Evolutionary conservation across 2,329 filamentous ascomycete species (phyloP).

Genomic region (Aspergillus thermomutatus): DNA sequence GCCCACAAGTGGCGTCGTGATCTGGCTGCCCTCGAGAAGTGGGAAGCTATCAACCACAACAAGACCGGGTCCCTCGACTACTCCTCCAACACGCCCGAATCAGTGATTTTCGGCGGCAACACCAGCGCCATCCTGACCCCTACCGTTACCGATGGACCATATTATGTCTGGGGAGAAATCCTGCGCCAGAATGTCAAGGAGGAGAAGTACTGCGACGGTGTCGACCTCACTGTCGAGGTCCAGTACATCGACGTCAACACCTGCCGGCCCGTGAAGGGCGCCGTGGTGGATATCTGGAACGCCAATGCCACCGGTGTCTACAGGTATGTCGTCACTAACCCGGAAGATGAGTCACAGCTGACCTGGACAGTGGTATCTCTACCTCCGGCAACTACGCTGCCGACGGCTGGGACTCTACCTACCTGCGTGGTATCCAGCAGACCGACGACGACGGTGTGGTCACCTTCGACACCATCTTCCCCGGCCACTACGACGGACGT

Average conservation of each 20-base stretch:
- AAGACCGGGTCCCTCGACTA: slow-evolving; percentile 31
- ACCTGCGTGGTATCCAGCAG: slow-evolving; percentile 48
- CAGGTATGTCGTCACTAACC: slow-evolving; percentile 24
- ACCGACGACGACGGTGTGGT: slow-evolving; percentile 49
- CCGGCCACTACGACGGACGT: slow-evolving; percentile 47
- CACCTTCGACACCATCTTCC: slow-evolving; percentile 47
- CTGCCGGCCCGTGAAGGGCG: slow-evolving; percentile 38
- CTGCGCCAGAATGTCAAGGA: slow-evolving; percentile 43
- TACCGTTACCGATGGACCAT: slow-evolving; percentile 44
- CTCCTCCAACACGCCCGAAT: slow-evolving; percentile 25
- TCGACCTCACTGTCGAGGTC: slow-evolving; percentile 44
- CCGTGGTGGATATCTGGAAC: slow-evolving; percentile 46
- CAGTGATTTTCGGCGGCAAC: slow-evolving; percentile 39
- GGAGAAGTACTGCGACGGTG: slow-evolving; percentile 34
- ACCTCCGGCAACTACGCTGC: slow-evolving; percentile 26
- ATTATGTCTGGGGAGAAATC: slow-evolving; percentile 45
- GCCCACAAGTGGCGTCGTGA: slow-evolving; percentile 33
- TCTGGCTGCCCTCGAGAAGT: slow-evolving; percentile 35
- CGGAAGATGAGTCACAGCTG: neutral
- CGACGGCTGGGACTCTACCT: slow-evolving; percentile 39
- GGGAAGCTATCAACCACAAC: slow-evolving; percentile 39
- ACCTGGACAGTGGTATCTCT: slow-evolving; percentile 23
- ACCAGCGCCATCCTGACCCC: slow-evolving; percentile 44
- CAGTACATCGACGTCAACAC: slow-evolving; percentile 48
- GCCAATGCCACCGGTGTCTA: slow-evolving; percentile 48